Evolutionary conservation across 129 eudicot species (phyloP).

Genomic region (Apium graveolens): DNA sequence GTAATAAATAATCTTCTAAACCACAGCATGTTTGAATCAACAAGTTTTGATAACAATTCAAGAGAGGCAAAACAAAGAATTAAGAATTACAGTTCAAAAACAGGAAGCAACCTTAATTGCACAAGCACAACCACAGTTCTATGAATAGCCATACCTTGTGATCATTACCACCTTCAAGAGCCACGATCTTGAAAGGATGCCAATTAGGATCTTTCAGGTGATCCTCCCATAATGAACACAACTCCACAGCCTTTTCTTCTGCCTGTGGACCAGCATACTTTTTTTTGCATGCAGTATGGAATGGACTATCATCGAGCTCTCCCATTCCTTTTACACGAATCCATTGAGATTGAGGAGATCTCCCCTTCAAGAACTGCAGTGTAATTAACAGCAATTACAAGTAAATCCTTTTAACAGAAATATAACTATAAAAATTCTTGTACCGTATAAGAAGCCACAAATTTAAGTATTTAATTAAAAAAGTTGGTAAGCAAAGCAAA

Average conservation of each 20-base stretch:
- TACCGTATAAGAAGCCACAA: not conserved
- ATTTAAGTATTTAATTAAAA: not conserved
- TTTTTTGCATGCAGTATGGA: constrained; percentile 1
- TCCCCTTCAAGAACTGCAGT: not conserved
- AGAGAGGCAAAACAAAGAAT: not conserved
- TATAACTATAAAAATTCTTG: not conserved
- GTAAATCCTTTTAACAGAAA: not conserved
- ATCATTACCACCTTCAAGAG: not conserved
- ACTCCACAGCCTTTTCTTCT: constrained; percentile 3
- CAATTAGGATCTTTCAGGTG: constrained; percentile 36
- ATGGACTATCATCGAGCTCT: constrained; percentile 5
- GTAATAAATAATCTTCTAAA: not conserved
- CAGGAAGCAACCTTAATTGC: too few relatives aligned
- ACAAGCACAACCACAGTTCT: not conserved
- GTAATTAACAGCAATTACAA: too few relatives aligned
- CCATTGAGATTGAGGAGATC: not conserved
- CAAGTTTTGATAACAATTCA: not conserved
- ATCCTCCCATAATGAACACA: constrained; percentile 21
- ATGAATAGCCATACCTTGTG: constrained; percentile 10
- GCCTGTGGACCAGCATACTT: not conserved
- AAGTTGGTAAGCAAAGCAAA: not conserved
- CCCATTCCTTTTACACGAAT: constrained; percentile 9
- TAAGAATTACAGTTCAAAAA: not conserved
- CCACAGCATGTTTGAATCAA: not conserved
- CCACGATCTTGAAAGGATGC: constrained; percentile 35